phyloP scores from a whole-genome alignment of 2,329 filamentous ascomycete species.

The Verticillium nubilum region DNA sequence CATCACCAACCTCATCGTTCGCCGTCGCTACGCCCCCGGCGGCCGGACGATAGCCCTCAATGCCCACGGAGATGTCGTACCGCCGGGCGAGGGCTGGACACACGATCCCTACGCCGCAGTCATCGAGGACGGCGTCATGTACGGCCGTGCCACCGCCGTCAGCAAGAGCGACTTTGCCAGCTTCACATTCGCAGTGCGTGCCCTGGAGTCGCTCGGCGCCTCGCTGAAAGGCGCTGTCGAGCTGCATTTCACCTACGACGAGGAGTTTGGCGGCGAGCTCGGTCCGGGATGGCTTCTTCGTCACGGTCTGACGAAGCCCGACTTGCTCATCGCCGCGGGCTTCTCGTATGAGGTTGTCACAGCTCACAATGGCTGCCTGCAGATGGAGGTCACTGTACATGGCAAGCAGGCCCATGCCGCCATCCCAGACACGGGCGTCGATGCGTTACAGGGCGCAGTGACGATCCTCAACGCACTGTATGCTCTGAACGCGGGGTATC shows the following conservation, averaged over 20 bases:
- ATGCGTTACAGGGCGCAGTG: conserved; percentile 7
- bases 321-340: conserved; percentile 6
- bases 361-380: conserved; percentile 7
- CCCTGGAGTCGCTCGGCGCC: conserved; percentile 3
- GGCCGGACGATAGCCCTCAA: conserved; percentile 8
- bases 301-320: conserved; percentile 4
- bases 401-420: conserved; percentile 8
- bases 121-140: conserved; percentile 7
- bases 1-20: conserved; percentile 9
- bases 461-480: conserved; percentile 6
- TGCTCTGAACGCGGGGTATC: conserved; percentile 4
- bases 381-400: conserved; percentile 6
- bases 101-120: conserved; percentile 3
- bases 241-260: conserved; percentile 9
- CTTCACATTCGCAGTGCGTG: conserved; percentile 7
- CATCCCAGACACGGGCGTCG: conserved; percentile 5
- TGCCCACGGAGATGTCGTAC: conserved; percentile 8
- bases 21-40: conserved; percentile 1
- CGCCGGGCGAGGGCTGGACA: conserved; percentile 7
- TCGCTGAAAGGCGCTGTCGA: conserved; percentile 1
- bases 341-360: conserved; percentile 9
- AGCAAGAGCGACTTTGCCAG: conserved; percentile 9
- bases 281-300: conserved; percentile 7
- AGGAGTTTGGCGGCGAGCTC: conserved; percentile 10
- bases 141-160: conserved; percentile 7